Conservation (phyloP, 768 basidiomycete species). For the Mycena rosella region DNA sequence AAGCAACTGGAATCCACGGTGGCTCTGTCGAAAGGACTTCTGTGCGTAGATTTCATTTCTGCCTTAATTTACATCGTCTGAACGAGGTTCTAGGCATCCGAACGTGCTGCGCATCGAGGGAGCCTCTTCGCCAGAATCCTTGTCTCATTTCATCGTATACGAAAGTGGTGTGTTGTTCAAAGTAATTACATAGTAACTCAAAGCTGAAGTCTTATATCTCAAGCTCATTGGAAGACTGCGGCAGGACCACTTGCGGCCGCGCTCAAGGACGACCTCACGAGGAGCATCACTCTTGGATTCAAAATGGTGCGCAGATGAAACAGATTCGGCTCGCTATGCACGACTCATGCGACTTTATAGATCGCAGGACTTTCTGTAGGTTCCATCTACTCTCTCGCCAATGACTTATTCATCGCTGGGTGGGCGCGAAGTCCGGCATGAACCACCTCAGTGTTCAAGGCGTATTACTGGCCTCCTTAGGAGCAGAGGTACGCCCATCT, state of each 20-base stretch:
- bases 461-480: background rate
- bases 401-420: background rate
- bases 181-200: too few species aligned
- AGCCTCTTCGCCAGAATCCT: background rate
- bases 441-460: conserved; percentile 6
- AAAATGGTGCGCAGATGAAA: conserved; percentile 10
- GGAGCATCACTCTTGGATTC: conserved; percentile 10
- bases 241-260: conserved; percentile 11
- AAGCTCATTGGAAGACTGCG: conserved; percentile 9
- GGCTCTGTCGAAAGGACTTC: background rate
- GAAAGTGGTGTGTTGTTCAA: background rate
- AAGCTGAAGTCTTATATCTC: background rate
- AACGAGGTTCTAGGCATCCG: background rate
- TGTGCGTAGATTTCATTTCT: conserved; percentile 4
- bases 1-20: conserved; percentile 8
- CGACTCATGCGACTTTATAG: background rate
- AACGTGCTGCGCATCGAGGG: conserved; percentile 3
- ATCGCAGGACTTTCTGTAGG: conserved; percentile 10
- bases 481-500: background rate
- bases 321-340: background rate
- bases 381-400: too few species aligned
- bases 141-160: conserved; percentile 1
- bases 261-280: background rate
- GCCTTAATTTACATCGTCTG: too few species aligned
- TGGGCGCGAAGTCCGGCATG: background rate